Evolutionary conservation across 1,284 basidiomycete genomes (phyloP).

Genomic region (Abortiporus biennis): DNA sequence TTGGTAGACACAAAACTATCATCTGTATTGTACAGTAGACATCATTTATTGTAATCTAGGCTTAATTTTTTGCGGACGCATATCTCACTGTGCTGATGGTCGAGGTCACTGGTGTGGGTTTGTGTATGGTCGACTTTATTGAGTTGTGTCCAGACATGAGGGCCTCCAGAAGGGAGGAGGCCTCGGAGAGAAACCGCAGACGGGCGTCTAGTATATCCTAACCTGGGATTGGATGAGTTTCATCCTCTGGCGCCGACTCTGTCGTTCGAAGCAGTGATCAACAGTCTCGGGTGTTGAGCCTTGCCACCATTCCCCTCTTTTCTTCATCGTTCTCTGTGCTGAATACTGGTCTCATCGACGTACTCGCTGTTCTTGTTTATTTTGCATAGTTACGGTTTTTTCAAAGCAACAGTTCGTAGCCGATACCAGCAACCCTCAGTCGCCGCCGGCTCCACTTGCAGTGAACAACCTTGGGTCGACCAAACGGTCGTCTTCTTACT

Average conservation of each 20-base stretch:
- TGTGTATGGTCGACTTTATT: not conserved
- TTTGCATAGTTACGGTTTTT: no score
- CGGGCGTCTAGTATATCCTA: no score
- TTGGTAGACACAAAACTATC: constrained; percentile 1
- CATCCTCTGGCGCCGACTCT: no score
- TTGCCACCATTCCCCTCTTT: not conserved
- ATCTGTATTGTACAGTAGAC: constrained; percentile 4
- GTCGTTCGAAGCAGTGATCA: no score
- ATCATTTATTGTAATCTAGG: not conserved
- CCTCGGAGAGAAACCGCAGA: no score
- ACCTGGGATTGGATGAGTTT: no score
- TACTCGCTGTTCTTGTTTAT: no score
- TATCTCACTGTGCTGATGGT: no score
- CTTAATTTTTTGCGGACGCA: not conserved
- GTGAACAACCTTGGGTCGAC: constrained; percentile 1
- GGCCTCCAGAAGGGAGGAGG: not conserved
- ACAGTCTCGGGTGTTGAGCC: no score
- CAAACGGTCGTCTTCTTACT: constrained; percentile 1
- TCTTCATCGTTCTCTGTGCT: not conserved
- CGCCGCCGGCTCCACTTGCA: not conserved
- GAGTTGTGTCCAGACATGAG: not conserved
- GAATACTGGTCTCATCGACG: not conserved
- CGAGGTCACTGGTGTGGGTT: constrained; percentile 5
- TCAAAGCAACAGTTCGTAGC: no score
- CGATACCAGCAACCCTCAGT: no score